Evolutionary conservation across 2,329 filamentous ascomycete genomes (phyloP).

Genomic region (Xenoacremonium recifei): DNA sequence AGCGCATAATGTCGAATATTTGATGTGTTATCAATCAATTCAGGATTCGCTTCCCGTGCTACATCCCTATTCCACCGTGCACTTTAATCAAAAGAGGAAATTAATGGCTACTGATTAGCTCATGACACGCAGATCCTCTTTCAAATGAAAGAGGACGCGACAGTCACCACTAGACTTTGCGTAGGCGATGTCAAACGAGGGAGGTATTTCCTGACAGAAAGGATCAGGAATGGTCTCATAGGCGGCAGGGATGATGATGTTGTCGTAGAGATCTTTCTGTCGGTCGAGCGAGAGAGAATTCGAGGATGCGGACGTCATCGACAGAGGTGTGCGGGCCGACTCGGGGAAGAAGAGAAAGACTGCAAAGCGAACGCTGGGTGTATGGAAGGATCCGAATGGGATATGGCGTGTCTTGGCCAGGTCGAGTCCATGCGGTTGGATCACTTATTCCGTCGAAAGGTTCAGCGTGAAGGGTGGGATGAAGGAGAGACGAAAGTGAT

Average conservation of each 20-base stretch:
- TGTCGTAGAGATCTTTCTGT: background rate
- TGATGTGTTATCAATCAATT: no score
- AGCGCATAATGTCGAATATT: no score
- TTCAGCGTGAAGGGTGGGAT: background rate
- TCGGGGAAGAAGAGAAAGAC: constrained; percentile 2
- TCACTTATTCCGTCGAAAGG: constrained; percentile 1
- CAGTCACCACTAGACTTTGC: no score
- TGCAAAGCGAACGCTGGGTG: background rate
- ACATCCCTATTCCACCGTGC: no score
- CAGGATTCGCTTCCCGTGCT: no score
- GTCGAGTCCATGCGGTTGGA: constrained; percentile 1
- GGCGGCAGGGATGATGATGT: background rate
- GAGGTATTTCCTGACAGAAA: background rate
- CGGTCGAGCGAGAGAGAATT: constrained; percentile 1
- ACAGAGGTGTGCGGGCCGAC: background rate
- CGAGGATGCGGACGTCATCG: background rate
- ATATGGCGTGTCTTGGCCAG: constrained; percentile 1
- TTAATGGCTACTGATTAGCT: no score
- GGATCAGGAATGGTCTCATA: background rate
- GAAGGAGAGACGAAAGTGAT: constrained; percentile 3
- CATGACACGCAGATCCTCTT: no score
- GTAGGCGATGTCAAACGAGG: background rate
- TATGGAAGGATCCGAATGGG: background rate
- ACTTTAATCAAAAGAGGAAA: no score
- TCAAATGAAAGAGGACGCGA: no score